Percentiles rank a stretch among this genome's conserved stretches.
Evolutionary conservation across 768 basidiomycete genomes (phyloP).

Genomic region (Hygrophoropsis aurantiaca): DNA sequence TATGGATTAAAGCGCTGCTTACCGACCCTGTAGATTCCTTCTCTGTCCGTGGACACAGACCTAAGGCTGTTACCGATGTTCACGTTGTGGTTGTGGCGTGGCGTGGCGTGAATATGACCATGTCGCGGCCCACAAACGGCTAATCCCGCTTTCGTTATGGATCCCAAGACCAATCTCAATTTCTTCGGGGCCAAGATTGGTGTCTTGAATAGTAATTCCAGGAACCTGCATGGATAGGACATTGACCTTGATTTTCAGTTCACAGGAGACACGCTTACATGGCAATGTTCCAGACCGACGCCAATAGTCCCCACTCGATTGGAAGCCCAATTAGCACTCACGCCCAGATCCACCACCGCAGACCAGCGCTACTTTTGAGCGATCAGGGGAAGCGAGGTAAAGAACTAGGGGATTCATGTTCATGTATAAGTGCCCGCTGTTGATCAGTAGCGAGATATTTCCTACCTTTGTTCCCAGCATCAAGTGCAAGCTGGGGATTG

Average conservation of each 20-base stretch:
- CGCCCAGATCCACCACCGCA: conserved; percentile 89
- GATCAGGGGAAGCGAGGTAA: conserved; percentile 55
- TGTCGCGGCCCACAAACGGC: no score
- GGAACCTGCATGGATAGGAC: conserved; percentile 53
- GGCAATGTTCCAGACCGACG: conserved; percentile 86
- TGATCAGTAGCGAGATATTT: neutral
- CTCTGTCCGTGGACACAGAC: no score
- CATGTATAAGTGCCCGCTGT: neutral
- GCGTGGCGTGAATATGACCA: no score
- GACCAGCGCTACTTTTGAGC: conserved; percentile 69
- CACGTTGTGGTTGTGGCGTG: no score
- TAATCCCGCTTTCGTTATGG: conserved; percentile 84
- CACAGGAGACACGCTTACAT: conserved; percentile 45
- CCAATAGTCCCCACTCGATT: conserved; percentile 78
- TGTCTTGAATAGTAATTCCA: conserved; percentile 61
- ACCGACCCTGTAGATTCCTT: no score
- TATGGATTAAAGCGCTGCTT: no score
- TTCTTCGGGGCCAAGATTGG: conserved; percentile 58
- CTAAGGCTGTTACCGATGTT: no score
- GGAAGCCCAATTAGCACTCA: conserved; percentile 71
- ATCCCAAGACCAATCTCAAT: conserved; percentile 91
- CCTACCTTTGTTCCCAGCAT: conserved; percentile 70
- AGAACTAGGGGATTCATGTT: conserved; percentile 49
- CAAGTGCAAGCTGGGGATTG: conserved; percentile 73
- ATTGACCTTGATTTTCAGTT: neutral